Evolutionary conservation across 2,329 filamentous ascomycete genomes (phyloP), one percentile per base, ranked within the genome.

Genomic region (Claviceps maximensis): DNA sequence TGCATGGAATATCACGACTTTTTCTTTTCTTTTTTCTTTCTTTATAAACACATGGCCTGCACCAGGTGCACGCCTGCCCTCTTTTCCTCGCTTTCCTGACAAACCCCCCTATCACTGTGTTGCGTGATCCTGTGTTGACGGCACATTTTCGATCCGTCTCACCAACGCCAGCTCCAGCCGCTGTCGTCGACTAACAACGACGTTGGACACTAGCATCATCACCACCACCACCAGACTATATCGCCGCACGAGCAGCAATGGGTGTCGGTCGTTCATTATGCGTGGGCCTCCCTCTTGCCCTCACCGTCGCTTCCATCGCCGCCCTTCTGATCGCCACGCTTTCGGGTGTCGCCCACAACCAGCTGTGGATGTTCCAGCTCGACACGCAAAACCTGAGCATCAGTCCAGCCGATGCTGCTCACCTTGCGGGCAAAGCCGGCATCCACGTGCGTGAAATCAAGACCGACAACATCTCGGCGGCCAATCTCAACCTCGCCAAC

Each of bases 221-320:
- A 19, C 25, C 23, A 56, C 29, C 29, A 25, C 41, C 52, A 15
- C 27, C 42, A 53, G 52, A 64, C 64, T 58, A n/a, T n/a, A n/a
- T n/a, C n/a, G n/a, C n/a, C n/a, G n/a, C n/a, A n/a, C n/a, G n/a
- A n/a, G 58, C 53, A 67, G 66, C 58, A 58, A 78, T 78, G 75
- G 69, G 84, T 71, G 76, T 79, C 64, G 90, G 88, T 60, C 82
- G 91, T 65, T 81, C 91, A 62, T 74, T 87, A 67, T 96, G 89
- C 72, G 93, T 97, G 71, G 80, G 87, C 70, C 74, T 89, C 74
- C 91, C 91, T 56, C 89, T 95, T 71, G 74, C 80, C 58, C 78
- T 95, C 63, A 91, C 88, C 21, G 71, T 93, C 61, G 86, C 78
- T 58, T 84, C 86, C 55, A 75, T 96, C 62, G 72, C 93, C 62